phyloP scores from a whole-genome alignment of 2,329 filamentous ascomycete genomes.

The Neonectria faginata region DNA sequence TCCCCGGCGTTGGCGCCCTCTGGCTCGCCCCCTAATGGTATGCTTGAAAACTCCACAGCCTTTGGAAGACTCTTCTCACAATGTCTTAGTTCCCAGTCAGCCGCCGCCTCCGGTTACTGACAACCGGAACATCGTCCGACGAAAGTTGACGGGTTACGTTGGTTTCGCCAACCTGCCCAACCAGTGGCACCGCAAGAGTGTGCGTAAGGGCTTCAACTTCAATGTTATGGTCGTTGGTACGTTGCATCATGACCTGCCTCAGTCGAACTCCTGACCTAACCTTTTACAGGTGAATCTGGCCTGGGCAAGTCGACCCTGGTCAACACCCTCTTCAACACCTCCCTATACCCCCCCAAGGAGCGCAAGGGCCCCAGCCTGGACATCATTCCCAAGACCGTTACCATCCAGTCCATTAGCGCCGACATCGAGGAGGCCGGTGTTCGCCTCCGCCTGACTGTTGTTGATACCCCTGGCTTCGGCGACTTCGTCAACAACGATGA shows the following conservation, averaged over 20 bases:
- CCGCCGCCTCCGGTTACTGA: constrained; percentile 66
- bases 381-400: constrained; percentile 97
- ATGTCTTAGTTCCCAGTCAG: constrained; percentile 50
- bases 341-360: constrained; percentile 97
- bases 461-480: constrained; percentile 97
- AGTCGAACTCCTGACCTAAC: not conserved
- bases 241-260: constrained; percentile 53
- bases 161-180: constrained; percentile 99
- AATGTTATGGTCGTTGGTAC: constrained; percentile 99
- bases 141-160: constrained; percentile 98
- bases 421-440: constrained; percentile 99
- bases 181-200: constrained; percentile 99
- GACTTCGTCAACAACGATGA: constrained; percentile 99
- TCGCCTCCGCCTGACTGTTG: constrained; percentile 93
- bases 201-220: constrained; percentile 99
- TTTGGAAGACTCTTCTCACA: constrained; percentile 13
- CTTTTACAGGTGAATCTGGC: constrained; percentile 89
- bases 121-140: constrained; percentile 94
- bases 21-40: constrained; percentile 55
- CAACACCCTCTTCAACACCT: constrained; percentile 99
- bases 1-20: constrained; percentile 57
- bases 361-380: constrained; percentile 97
- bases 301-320: constrained; percentile 99
- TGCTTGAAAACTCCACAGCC: constrained; percentile 36
- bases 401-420: constrained; percentile 93